phyloP scores from a whole-genome alignment of 1,139 yeast genomes.

The Yamadazyma aaseri region DNA sequence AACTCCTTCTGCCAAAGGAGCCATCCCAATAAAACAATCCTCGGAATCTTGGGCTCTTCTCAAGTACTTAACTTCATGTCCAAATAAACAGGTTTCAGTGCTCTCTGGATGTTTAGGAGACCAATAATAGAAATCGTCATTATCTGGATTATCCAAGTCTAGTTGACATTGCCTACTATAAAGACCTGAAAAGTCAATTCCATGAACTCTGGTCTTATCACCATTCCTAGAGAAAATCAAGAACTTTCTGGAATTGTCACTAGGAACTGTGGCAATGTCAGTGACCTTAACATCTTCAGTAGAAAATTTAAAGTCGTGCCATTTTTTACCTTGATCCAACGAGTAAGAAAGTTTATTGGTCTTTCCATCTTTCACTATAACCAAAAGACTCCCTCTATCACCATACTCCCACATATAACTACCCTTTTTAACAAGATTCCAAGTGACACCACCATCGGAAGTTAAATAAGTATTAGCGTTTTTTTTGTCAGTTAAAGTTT shows the following conservation, averaged over 20 bases:
- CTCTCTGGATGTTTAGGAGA: slow-evolving; percentile 69
- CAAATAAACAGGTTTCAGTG: slow-evolving; percentile 74
- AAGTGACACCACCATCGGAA: slow-evolving; percentile 83
- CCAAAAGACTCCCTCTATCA: slow-evolving; percentile 86
- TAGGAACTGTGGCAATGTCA: slow-evolving; percentile 88
- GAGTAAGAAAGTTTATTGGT: slow-evolving; percentile 68
- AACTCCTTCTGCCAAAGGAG: slow-evolving; percentile 64
- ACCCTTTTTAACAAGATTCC: slow-evolving; percentile 79
- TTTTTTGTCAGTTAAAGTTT: slow-evolving; percentile 42
- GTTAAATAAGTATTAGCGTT: slow-evolving; percentile 73
- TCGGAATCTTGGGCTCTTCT: slow-evolving; percentile 60
- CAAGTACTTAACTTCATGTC: slow-evolving; percentile 77
- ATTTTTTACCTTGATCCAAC: slow-evolving; percentile 73
- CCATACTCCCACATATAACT: slow-evolving; percentile 93
- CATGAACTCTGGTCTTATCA: slow-evolving; percentile 33
- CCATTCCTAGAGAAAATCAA: slow-evolving; percentile 24
- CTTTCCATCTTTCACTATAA: slow-evolving; percentile 57
- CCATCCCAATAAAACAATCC: slow-evolving; percentile 81
- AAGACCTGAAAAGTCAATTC: slow-evolving; percentile 71
- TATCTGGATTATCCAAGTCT: slow-evolving; percentile 55
- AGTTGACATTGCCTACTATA: slow-evolving; percentile 69
- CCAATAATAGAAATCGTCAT: slow-evolving; percentile 83
- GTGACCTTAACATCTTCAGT: slow-evolving; percentile 54
- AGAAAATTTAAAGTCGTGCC: slow-evolving; percentile 67
- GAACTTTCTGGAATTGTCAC: slow-evolving; percentile 82